phyloP scores from a whole-genome alignment of 768 basidiomycete species.

The Phallus indusiatus region DNA sequence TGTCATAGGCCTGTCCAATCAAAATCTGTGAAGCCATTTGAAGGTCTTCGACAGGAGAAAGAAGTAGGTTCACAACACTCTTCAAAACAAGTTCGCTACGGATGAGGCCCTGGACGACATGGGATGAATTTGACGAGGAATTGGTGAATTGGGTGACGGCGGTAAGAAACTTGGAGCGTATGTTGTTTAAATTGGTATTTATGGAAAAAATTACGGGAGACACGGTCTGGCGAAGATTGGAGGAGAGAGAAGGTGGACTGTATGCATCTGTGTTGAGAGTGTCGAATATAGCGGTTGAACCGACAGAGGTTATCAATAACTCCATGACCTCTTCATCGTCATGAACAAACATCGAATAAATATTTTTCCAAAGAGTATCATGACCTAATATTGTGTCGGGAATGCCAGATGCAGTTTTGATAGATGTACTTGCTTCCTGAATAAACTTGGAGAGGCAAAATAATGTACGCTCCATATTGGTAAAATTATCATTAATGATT shows the following conservation, averaged over 20 bases:
- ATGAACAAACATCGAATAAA: conserved; percentile 50
- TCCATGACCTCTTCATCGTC: conserved; percentile 51
- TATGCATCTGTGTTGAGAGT: conserved; percentile 46
- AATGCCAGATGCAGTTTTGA: background rate
- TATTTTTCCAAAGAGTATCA: conserved; percentile 49
- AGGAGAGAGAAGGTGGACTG: conserved; percentile 19
- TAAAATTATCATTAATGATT: conserved; percentile 24
- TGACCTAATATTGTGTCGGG: conserved; percentile 13
- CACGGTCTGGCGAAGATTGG: conserved; percentile 23
- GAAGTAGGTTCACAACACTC: conserved; percentile 54
- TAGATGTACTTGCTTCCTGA: background rate
- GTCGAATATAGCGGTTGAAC: conserved; percentile 60
- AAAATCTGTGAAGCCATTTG: conserved; percentile 69
- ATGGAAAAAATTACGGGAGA: conserved; percentile 23
- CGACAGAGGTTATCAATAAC: conserved; percentile 46
- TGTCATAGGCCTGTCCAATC: conserved; percentile 80
- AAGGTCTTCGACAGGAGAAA: conserved; percentile 74
- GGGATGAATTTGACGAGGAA: conserved; percentile 36
- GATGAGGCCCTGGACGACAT: conserved; percentile 47
- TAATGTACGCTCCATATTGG: background rate
- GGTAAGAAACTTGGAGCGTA: conserved; percentile 55
- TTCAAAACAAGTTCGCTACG: conserved; percentile 45
- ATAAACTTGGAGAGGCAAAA: background rate
- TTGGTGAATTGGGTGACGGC: conserved; percentile 58
- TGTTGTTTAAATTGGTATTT: conserved; percentile 47